Evolutionary conservation across 1,284 basidiomycete species (phyloP).

Genomic region (Ustilago hordei): DNA sequence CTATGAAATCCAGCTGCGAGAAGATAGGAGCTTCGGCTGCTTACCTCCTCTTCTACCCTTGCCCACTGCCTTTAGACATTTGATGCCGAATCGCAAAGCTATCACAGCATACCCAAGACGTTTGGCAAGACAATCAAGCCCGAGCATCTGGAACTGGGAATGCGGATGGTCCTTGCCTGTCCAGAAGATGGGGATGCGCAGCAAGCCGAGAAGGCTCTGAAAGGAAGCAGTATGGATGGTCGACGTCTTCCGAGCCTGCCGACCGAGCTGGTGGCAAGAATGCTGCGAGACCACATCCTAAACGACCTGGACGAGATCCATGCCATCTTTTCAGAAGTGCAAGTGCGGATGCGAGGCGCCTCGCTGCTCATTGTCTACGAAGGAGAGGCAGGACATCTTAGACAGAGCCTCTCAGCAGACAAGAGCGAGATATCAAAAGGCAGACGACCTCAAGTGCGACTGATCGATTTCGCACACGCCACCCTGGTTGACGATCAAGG

Average conservation of each 20-base stretch:
- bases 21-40: not conserved
- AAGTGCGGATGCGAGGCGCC: constrained; percentile 84
- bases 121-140: constrained; percentile 83
- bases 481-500: constrained; percentile 78
- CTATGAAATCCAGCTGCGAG: not conserved
- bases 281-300: constrained; percentile 69
- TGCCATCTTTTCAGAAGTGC: constrained; percentile 73
- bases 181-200: constrained; percentile 52
- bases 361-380: constrained; percentile 89
- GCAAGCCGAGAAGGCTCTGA: constrained; percentile 18
- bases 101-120: constrained; percentile 76
- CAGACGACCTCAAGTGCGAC: constrained; percentile 72
- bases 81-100: constrained; percentile 72
- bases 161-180: constrained; percentile 82
- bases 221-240: constrained; percentile 17
- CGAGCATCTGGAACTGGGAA: constrained; percentile 78
- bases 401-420: constrained; percentile 29
- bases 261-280: constrained; percentile 66
- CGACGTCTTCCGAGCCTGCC: constrained; percentile 62
- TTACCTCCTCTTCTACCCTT: not conserved
- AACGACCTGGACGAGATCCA: constrained; percentile 73
- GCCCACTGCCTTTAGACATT: constrained; percentile 10
- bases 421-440: not conserved
- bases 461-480: constrained; percentile 96
- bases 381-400: constrained; percentile 74